Evolutionary conservation across 345 rosid genomes (phyloP).

Genomic region (Turritis glabra): DNA sequence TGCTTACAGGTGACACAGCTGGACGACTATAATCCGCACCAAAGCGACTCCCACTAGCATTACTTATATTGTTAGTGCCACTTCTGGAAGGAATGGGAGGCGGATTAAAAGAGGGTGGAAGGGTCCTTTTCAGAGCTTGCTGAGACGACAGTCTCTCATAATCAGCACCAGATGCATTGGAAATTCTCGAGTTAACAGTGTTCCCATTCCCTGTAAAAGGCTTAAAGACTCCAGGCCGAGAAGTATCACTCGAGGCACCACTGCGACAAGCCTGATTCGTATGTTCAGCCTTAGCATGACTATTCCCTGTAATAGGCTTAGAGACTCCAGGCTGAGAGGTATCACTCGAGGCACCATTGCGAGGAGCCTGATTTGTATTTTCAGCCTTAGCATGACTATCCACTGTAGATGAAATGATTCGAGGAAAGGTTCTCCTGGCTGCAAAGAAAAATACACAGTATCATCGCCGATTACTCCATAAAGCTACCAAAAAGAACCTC

Average conservation of each 20-base stretch:
- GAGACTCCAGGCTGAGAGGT: no score
- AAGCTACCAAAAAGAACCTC: slow-evolving; percentile 11
- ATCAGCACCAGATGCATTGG: slow-evolving; percentile 49
- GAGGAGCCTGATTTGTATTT: no score
- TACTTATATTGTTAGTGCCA: slow-evolving; percentile 31
- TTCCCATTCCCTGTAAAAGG: slow-evolving; percentile 43
- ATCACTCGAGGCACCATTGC: no score
- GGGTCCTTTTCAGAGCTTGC: slow-evolving; percentile 65
- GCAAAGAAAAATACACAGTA: background rate
- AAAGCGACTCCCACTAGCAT: slow-evolving; percentile 34
- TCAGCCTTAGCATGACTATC: background rate
- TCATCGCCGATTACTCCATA: background rate
- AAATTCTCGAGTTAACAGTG: slow-evolving; percentile 52
- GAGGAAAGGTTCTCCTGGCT: slow-evolving; percentile 8
- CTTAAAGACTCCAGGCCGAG: slow-evolving; percentile 42
- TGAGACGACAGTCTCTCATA: slow-evolving; percentile 63
- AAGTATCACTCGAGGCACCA: slow-evolving; percentile 25
- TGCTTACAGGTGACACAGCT: slow-evolving; percentile 26
- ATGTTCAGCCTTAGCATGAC: slow-evolving; percentile 21
- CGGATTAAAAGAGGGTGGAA: slow-evolving; percentile 55
- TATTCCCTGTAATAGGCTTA: no score
- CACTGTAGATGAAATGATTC: background rate
- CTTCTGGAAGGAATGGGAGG: slow-evolving; percentile 34
- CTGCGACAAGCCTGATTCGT: slow-evolving; percentile 23
- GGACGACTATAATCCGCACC: slow-evolving; percentile 41